phyloP scores from a whole-genome alignment of 2,329 filamentous ascomycete genomes.

The Thelonectria discophora region DNA sequence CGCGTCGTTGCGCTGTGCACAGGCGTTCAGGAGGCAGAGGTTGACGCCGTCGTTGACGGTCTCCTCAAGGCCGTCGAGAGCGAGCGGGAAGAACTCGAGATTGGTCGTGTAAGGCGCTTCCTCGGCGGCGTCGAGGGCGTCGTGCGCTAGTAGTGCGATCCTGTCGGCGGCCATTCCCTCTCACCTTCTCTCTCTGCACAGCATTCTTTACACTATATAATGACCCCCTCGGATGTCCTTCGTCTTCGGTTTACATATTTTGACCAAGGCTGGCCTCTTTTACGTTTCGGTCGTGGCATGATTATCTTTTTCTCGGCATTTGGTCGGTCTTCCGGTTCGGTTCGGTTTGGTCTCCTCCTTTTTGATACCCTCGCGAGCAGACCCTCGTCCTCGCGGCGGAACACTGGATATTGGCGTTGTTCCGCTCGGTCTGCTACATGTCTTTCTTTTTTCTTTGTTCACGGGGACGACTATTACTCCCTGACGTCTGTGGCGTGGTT shows the following conservation, averaged over 20 bases:
- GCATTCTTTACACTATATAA: slow-evolving; percentile 26
- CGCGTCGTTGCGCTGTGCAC: slow-evolving; percentile 90
- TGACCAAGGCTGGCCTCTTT: not conserved
- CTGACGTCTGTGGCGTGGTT: not conserved
- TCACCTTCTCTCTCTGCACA: slow-evolving; percentile 7
- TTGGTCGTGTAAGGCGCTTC: slow-evolving; percentile 80
- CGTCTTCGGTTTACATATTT: not conserved
- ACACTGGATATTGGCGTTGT: slow-evolving; percentile 29
- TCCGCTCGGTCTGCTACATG: not conserved
- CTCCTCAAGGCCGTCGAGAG: slow-evolving; percentile 90
- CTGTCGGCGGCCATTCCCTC: not conserved
- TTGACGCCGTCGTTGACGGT: slow-evolving; percentile 82
- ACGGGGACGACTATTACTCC: not conserved
- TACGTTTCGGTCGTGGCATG: slow-evolving; percentile 28
- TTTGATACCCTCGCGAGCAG: slow-evolving; percentile 42
- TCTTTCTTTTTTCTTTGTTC: not conserved
- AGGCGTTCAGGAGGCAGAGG: slow-evolving; percentile 76
- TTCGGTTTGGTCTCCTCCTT: slow-evolving; percentile 39
- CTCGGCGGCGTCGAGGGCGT: slow-evolving; percentile 79
- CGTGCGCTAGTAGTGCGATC: slow-evolving; percentile 48
- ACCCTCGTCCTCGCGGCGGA: slow-evolving; percentile 35
- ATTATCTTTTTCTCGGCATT: slow-evolving; percentile 26
- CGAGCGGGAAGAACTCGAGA: slow-evolving; percentile 79
- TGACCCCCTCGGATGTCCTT: slow-evolving; percentile 24
- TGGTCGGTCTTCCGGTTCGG: slow-evolving; percentile 38